Evolutionary conservation across 2,329 filamentous ascomycete genomes (phyloP), one percentile per base, ranked within the genome.

Genomic region (Rugonectria rugulosa): DNA sequence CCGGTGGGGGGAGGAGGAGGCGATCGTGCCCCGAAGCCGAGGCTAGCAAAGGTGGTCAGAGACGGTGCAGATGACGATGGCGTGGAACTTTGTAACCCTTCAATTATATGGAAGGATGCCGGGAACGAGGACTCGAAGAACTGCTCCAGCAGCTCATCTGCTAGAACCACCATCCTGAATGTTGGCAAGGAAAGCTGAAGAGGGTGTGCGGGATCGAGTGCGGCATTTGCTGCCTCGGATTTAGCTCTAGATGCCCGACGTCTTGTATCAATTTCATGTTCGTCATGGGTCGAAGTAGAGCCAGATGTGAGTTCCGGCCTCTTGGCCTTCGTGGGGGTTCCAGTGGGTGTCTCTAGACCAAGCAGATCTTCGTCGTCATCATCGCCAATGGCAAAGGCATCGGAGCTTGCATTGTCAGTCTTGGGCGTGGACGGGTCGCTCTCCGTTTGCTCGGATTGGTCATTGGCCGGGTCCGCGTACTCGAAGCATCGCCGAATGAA

Each of bases 81-180:
- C 6, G 71, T 61, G 5, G 72, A 49, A 40, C 53, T 72, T 8
- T 73, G 70, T 3, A 85, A 68, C 23, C 82, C 82, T 11, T 96
- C 90, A 20, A 91, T 88, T 41, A 97, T 87, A 68, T 91, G 92
- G 83, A 99, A 96, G 1, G 92, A 97, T 46, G 90, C 87, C 0
- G 94, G 92, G 76, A 98, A 97, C 34, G 92, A 96, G 1, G 91
- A 91, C 76, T 99, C 95, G 72, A 99, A 99, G 76, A 99, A 99
- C 65, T 96, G 91, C 69, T 99, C 94, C 6, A 99, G 85, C 1
- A 96, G 83, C 73, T 99, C 95, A 69, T 99, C 95, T 37, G 95
- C 95, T 7, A 99, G 85, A 9, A 99, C 91, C 4, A 99, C 92
- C 95, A 99, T 99, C 62, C 95, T 89, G 82, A 99, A 99, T 1